These are phyloP conservation scores for Psilocybe sp. DNA, from an alignment of 768 basidiomycete genomes.

Conservation along the genomic window DNA sequence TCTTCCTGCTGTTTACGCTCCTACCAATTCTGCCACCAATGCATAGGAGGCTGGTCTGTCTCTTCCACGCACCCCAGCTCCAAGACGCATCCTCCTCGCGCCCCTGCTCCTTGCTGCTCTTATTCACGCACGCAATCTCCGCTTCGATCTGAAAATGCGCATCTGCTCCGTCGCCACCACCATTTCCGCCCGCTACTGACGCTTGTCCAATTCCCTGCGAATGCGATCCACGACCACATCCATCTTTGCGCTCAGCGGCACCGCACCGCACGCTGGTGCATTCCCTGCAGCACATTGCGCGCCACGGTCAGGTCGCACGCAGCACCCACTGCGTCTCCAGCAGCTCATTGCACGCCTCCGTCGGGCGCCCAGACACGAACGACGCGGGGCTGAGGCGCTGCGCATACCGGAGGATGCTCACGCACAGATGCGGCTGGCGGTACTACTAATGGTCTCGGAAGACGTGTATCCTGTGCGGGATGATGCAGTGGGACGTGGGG, in stretches of 20 bases:
- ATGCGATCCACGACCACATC: constrained; percentile 59
- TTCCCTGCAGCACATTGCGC: constrained; percentile 71
- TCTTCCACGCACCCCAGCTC: constrained; percentile 44
- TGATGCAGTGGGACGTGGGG: constrained; percentile 70
- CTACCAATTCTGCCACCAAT: too few relatives aligned
- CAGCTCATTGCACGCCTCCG: constrained; percentile 84
- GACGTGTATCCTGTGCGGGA: constrained; percentile 73
- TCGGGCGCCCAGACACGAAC: constrained; percentile 88
- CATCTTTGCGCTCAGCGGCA: constrained; percentile 61
- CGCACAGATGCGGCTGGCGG: constrained; percentile 73
- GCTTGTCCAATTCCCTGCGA: constrained; percentile 58
- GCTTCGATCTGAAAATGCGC: constrained; percentile 52
- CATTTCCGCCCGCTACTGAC: constrained; percentile 51
- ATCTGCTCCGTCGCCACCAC: constrained; percentile 46
- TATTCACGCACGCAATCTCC: constrained; percentile 14
- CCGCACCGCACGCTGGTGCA: constrained; percentile 79
- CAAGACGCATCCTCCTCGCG: constrained; percentile 26
- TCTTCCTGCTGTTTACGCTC: too few relatives aligned
- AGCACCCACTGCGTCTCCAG: constrained; percentile 86
- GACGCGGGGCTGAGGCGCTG: constrained; percentile 71
- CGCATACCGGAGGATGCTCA: constrained; percentile 81
- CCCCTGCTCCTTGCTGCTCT: background rate
- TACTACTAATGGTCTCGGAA: constrained; percentile 84
- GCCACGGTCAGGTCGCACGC: constrained; percentile 79
- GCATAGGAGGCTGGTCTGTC: too few relatives aligned